phyloP scores from a whole-genome alignment of 2,329 filamentous ascomycete genomes.

The Septoria linicola region DNA sequence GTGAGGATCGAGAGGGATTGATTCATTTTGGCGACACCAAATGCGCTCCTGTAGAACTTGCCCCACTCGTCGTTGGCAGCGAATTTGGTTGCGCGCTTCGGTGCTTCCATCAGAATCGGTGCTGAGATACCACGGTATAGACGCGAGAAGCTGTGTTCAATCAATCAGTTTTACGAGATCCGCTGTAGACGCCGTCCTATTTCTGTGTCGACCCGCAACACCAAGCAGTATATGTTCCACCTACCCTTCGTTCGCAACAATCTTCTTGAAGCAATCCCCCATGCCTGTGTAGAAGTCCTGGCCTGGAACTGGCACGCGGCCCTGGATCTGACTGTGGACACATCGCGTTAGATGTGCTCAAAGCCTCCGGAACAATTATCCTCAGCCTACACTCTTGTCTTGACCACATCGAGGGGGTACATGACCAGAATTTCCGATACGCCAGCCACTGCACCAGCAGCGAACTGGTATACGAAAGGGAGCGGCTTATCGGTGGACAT shows the following conservation, averaged over 20 bases:
- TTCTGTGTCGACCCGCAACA: neutral
- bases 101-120: conserved; percentile 96
- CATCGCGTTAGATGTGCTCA: conserved; percentile 17
- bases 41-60: conserved; percentile 83
- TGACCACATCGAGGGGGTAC: conserved; percentile 98
- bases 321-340: conserved; percentile 53
- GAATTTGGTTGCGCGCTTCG: conserved; percentile 95
- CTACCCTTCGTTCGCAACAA: conserved; percentile 91
- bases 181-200: neutral
- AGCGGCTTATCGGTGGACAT: conserved; percentile 68
- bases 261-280: conserved; percentile 97
- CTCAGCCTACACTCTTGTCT: conserved; percentile 83
- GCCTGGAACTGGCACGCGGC: conserved; percentile 59
- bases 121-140: conserved; percentile 94
- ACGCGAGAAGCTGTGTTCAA: conserved; percentile 67
- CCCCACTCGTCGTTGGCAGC: conserved; percentile 99
- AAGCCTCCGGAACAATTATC: neutral
- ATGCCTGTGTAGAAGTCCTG: conserved; percentile 93
- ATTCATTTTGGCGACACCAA: conserved; percentile 83
- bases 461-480: conserved; percentile 93
- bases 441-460: conserved; percentile 93
- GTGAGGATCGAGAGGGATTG: conserved; percentile 90
- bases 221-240: neutral
- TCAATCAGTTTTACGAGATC: conserved; percentile 39
- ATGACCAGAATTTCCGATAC: conserved; percentile 75